phyloP scores from a whole-genome alignment of 2,329 filamentous ascomycete genomes.

The Talaromyces piceae region DNA sequence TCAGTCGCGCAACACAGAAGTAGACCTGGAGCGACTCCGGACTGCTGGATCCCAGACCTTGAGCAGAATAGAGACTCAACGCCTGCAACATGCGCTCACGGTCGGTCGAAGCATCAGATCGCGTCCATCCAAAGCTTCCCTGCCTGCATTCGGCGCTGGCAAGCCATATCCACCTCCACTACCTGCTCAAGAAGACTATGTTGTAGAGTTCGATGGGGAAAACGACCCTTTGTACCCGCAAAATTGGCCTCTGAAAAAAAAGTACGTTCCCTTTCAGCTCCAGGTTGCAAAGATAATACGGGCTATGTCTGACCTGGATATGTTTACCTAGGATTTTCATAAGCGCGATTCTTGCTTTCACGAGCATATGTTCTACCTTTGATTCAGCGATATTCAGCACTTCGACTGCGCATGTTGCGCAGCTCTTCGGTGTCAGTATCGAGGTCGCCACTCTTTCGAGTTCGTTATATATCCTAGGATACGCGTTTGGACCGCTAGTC shows the following conservation, averaged over 20 bases:
- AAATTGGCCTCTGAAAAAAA: constrained; percentile 76
- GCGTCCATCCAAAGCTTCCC: constrained; percentile 20
- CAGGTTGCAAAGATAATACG: too few relatives aligned
- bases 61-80: constrained; percentile 25
- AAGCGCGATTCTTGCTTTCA: constrained; percentile 42
- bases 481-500: constrained; percentile 30
- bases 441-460: constrained; percentile 48
- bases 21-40: constrained; percentile 23
- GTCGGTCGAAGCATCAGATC: constrained; percentile 28
- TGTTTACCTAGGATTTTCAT: constrained; percentile 59
- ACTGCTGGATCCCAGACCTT: constrained; percentile 19
- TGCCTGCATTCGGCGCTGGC: constrained; percentile 43
- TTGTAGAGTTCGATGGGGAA: constrained; percentile 69
- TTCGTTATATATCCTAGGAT: constrained; percentile 22
- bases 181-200: constrained; percentile 51
- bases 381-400: constrained; percentile 41
- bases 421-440: constrained; percentile 52
- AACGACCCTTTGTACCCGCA: constrained; percentile 78
- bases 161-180: constrained; percentile 50
- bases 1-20: constrained; percentile 24
- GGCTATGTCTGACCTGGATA: background rate
- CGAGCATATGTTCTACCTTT: constrained; percentile 13
- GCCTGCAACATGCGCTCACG: constrained; percentile 33
- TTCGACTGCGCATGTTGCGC: constrained; percentile 50
- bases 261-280: constrained; percentile 43